Base-by-base conservation (phyloP, 345 rosid species). In the Lepidium sativum region DNA sequence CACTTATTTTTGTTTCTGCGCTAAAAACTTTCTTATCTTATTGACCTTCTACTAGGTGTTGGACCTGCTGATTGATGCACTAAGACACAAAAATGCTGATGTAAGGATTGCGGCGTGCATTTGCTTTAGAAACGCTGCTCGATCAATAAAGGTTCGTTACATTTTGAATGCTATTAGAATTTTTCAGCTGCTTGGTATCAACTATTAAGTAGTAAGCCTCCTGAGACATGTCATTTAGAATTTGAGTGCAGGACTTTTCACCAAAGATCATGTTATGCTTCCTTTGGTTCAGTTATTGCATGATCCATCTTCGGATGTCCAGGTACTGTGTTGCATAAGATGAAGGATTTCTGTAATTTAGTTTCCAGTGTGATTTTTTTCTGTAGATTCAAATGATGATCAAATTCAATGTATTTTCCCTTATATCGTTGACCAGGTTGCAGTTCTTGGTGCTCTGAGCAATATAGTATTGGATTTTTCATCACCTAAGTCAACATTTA, bases 231-330 rank as follows among this genome's bases (percentile, higher is more conserved):
- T 67, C 69, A 65, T 69, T 75, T 88, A 89, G 98, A 89, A 84
- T 74, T 75, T 92, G 82, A 82, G 94, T 77, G 98, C 96, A 89
- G 97, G 98, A 50, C 51, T 43, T 76, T 92, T 87, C 74, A 81
- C 78, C 83, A 75, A 47, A 8, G 87, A 84, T 62, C 38, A 23
- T 23, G 54, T 82, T 65, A 68, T 89, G 66, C 63, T 71, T 82
- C 85, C 91, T 31, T 74, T 92, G 83, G 75, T 89, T 65, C 86
- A 60, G 83, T 81, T 87, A 80, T 61, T 87, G 52, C 72, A 83
- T 65, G 91, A 87, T 68, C 77, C 94, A 69, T 82, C 77, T 3
- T 57, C 75, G 60, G 76, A 82, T 78, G 88, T 86, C 73, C 92
- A 85, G 98, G 98, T 92, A 57, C 39, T 7, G 3, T n/a, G 2